A percentile compares a stretch with the other conserved stretches of the same genome.
phyloP scores from a whole-genome alignment of 495 filamentous ascomycete species.

The Pyrenopolyporus hunteri region DNA sequence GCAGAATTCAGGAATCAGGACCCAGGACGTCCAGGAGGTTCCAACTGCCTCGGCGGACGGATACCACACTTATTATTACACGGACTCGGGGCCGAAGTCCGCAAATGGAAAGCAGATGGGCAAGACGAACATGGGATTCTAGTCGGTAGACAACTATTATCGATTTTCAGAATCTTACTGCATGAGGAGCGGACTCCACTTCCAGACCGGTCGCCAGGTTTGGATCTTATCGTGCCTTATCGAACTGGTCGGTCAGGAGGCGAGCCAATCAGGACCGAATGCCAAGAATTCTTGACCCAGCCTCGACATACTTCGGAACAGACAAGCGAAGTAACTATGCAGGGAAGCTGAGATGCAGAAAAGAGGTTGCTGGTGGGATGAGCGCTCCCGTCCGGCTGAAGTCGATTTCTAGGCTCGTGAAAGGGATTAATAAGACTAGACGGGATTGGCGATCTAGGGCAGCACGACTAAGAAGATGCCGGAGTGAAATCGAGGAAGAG shows the following conservation, averaged over 20 bases:
- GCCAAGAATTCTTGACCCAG: slow-evolving; percentile 31
- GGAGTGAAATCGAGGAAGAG: slow-evolving; percentile 23
- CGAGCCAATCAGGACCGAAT: slow-evolving; percentile 15
- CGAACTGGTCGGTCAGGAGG: slow-evolving; percentile 32
- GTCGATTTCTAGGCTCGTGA: slow-evolving; percentile 21
- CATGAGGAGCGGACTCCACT: slow-evolving; percentile 32
- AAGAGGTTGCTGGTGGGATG: slow-evolving; percentile 25
- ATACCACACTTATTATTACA: slow-evolving; percentile 36
- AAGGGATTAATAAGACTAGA: slow-evolving; percentile 1
- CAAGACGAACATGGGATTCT: slow-evolving; percentile 33
- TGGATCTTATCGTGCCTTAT: slow-evolving; percentile 39
- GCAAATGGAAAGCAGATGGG: slow-evolving; percentile 34
- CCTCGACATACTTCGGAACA: slow-evolving; percentile 32
- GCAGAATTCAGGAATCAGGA: slow-evolving; percentile 27
- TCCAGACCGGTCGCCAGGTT: slow-evolving; percentile 36
- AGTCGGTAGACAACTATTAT: slow-evolving; percentile 32
- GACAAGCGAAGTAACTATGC: slow-evolving; percentile 39
- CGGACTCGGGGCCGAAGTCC: slow-evolving; percentile 38
- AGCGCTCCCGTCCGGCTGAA: slow-evolving; percentile 31
- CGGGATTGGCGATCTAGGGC: slow-evolving; percentile 12
- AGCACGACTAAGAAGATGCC: slow-evolving; percentile 23
- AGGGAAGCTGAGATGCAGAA: slow-evolving; percentile 38
- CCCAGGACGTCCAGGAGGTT: slow-evolving; percentile 13
- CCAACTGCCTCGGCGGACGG: slow-evolving; percentile 32
- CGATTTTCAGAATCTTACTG: slow-evolving; percentile 38